Evolutionary conservation across 2,329 filamentous ascomycete species (phyloP).

Genomic region (Stagonosporopsis rhizophila): DNA sequence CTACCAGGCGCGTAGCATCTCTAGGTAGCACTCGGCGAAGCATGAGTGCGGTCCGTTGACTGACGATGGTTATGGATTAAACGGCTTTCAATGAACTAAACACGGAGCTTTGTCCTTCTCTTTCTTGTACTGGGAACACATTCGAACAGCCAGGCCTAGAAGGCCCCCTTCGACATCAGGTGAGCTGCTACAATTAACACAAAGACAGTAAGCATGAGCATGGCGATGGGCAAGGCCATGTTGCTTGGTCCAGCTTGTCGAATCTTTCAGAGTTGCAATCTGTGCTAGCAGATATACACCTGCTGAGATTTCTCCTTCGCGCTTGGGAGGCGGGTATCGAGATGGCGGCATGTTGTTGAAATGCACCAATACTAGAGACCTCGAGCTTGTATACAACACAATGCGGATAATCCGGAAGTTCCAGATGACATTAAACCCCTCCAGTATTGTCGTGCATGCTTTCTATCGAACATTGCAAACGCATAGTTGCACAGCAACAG

Average conservation of each 20-base stretch:
- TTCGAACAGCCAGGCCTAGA: neutral
- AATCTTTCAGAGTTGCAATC: neutral
- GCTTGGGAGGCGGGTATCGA: no score
- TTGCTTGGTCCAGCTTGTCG: neutral
- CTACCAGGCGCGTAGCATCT: conserved; percentile 16
- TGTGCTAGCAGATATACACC: neutral
- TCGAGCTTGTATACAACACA: neutral
- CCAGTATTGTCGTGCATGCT: neutral
- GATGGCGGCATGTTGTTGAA: neutral
- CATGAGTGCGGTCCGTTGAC: neutral
- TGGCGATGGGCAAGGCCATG: neutral
- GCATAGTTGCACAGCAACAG: neutral
- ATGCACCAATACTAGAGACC: neutral
- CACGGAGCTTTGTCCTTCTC: neutral
- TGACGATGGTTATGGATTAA: neutral
- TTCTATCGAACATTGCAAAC: neutral
- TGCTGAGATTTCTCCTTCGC: no score
- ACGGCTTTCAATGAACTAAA: neutral
- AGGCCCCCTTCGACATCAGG: neutral
- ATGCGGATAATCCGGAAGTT: neutral
- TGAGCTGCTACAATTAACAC: neutral
- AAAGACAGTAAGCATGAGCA: neutral
- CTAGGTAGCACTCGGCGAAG: conserved; percentile 9
- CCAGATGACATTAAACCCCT: neutral
- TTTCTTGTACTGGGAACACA: neutral